Percentiles rank a stretch among this genome's conserved stretches.
These are phyloP conservation scores for Bertia moriformis DNA, from an alignment of 2,329 filamentous ascomycete species.

Conservation along the genomic window DNA sequence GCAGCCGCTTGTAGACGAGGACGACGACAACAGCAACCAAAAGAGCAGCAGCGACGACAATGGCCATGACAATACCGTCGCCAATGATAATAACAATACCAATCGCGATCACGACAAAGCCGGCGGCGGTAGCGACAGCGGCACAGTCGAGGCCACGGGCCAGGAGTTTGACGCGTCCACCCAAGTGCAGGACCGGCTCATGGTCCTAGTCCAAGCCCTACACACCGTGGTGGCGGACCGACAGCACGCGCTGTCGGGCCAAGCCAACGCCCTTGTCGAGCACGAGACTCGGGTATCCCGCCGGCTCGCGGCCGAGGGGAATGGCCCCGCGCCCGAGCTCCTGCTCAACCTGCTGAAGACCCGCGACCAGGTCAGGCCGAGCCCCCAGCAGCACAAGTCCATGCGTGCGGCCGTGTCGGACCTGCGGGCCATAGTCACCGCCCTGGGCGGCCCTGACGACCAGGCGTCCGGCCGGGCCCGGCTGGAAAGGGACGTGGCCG, in stretches of 20 bases:
- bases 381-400: slow-evolving; percentile 47
- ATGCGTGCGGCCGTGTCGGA: slow-evolving; percentile 58
- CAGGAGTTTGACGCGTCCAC: slow-evolving; percentile 74
- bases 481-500: slow-evolving; percentile 31
- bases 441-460: slow-evolving; percentile 4
- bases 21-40: no score
- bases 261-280: slow-evolving; percentile 36
- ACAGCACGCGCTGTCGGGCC: neutral
- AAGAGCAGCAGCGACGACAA: slow-evolving; percentile 79
- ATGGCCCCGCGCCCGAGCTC: slow-evolving; percentile 50
- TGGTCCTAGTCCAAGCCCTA: slow-evolving; percentile 63
- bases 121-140: no score
- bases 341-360: slow-evolving; percentile 33
- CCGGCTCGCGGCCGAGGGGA: slow-evolving; percentile 44
- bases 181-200: slow-evolving; percentile 79
- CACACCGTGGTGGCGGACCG: slow-evolving; percentile 42
- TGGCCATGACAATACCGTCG: no score
- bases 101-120: no score
- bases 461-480: no score
- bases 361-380: slow-evolving; percentile 47
- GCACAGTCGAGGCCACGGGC: no score
- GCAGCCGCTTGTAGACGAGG: slow-evolving; percentile 71
- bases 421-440: slow-evolving; percentile 48
- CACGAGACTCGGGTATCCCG: slow-evolving; percentile 56
- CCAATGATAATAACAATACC: no score